These are phyloP conservation scores for Fraxinus angustifolia DNA, from an alignment of 305 asterid species.

Conservation along the genomic window DNA sequence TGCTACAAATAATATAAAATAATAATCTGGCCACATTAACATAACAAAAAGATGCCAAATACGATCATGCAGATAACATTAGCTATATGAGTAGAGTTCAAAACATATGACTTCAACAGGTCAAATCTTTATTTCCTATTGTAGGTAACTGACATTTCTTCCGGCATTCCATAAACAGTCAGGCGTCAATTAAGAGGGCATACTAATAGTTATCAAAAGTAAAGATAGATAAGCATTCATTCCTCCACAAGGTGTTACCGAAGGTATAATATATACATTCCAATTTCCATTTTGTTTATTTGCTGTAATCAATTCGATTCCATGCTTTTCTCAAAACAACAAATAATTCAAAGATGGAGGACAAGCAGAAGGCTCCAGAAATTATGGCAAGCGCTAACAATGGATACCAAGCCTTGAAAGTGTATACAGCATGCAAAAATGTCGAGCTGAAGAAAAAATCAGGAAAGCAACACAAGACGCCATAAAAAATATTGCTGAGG, in stretches of 20 bases:
- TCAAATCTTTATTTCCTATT: not conserved
- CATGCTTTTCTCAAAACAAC: not conserved
- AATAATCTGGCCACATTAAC: not conserved
- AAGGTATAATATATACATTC: not conserved
- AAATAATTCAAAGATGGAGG: not conserved
- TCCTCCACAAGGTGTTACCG: not conserved
- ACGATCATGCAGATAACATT: conserved; percentile 3
- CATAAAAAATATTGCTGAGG: not conserved
- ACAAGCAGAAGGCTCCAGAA: not conserved
- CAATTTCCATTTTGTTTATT: not conserved
- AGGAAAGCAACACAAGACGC: not conserved
- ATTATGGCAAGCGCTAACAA: not conserved
- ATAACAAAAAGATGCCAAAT: not conserved
- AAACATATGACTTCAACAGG: not conserved
- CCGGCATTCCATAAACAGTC: not conserved
- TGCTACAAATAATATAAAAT: conserved; percentile 1
- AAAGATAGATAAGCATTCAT: not conserved
- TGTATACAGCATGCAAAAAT: not conserved
- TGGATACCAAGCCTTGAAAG: not conserved
- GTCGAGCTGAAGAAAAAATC: not conserved
- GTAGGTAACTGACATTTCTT: conserved; percentile 2
- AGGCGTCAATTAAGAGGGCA: not conserved
- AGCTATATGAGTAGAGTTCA: not conserved
- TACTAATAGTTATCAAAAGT: not conserved
- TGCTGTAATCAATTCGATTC: not conserved